Base-by-base conservation (phyloP, 164 flowering plant species). In the Aristolochia contorta region DNA sequence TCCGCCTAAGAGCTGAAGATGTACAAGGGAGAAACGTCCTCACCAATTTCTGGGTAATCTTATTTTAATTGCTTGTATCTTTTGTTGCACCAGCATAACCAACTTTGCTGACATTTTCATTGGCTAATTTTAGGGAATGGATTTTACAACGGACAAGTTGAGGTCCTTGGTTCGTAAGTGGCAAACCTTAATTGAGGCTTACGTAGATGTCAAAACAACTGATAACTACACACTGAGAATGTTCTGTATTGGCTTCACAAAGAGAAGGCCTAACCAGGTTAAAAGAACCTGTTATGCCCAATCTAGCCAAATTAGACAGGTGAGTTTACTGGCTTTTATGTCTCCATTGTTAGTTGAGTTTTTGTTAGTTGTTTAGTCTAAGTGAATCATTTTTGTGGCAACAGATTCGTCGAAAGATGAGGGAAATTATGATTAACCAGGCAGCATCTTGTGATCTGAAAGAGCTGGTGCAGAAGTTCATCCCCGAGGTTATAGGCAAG, bases 181-280 rank as follows among this genome's bases (percentile, higher is more conserved):
- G 80, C 77, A 74, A 53, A 74, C 77, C n/a, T 66, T 77, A 67
- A 74, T 77, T 48, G 78, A 74, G 64, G 75, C 78, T 15, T 74
- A 75, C 57, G 78, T 75, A 1, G 78, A 75, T 69, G 78, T 71
- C 33, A 75, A 71, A 65, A 75, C 78, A 0, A 75, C 75, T 0
- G 78, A 75, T 55, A 75, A 68, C 66, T 75, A 66, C 54, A 54
- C 54, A 6, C 19, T 75, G 33, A 50, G 78, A 56, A 24, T 75
- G 73, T 75, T 75, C 61, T 75, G 78, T 52, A 75, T 75, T 41
- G 78, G 71, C 13, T 75, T 75, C 71, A 75, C 78, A 54, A 71
- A 71, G 73, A 69, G 78, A 23, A 70, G 75, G 1, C 73, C 75
- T 16, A 75, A 75, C 63, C 78, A 75, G 54, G 78, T 75, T 32